Conservation (phyloP, 495 filamentous ascomycete genomes). For the Staphylotrichum longicolle region DNA sequence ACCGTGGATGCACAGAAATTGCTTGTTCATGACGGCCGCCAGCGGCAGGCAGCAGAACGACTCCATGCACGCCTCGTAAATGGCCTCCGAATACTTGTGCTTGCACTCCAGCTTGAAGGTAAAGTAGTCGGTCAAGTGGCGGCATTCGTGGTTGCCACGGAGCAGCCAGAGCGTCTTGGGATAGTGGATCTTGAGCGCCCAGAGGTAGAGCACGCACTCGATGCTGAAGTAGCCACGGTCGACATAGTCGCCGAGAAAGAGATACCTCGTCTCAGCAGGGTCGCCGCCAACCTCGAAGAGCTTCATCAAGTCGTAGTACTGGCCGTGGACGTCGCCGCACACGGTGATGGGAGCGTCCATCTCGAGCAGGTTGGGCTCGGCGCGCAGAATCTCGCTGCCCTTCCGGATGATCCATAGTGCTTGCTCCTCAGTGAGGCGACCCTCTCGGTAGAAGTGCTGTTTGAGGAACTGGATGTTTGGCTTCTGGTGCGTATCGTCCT, state of each 20-base stretch:
- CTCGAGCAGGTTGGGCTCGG: constrained; percentile 93
- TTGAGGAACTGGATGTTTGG: constrained; percentile 93
- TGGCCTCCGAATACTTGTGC: constrained; percentile 94
- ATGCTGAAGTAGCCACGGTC: constrained; percentile 98
- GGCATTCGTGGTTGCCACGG: constrained; percentile 96
- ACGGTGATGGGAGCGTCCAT: constrained; percentile 99
- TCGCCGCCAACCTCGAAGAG: constrained; percentile 98
- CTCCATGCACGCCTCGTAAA: constrained; percentile 98
- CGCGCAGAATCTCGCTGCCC: constrained; percentile 76
- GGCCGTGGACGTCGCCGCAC: constrained; percentile 96
- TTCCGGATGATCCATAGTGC: constrained; percentile 89
- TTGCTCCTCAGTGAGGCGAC: constrained; percentile 93
- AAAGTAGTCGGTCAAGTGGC: constrained; percentile 98
- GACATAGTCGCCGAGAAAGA: constrained; percentile 97
- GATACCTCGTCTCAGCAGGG: constrained; percentile 90
- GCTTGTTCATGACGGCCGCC: constrained; percentile 99
- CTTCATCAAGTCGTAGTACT: constrained; percentile 99
- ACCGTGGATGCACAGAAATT: constrained; percentile 97
- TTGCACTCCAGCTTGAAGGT: constrained; percentile 99
- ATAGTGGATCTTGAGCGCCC: constrained; percentile 99
- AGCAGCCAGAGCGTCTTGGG: constrained; percentile 96
- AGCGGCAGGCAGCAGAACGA: constrained; percentile 93
- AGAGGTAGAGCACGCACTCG: constrained; percentile 96
- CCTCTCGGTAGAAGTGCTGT: constrained; percentile 97
- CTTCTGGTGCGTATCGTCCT: constrained; percentile 78